Percentiles rank a stretch among this genome's conserved stretches.
phyloP scores from a whole-genome alignment of 805 yeast genomes.

The Peterozyma xylosa region DNA sequence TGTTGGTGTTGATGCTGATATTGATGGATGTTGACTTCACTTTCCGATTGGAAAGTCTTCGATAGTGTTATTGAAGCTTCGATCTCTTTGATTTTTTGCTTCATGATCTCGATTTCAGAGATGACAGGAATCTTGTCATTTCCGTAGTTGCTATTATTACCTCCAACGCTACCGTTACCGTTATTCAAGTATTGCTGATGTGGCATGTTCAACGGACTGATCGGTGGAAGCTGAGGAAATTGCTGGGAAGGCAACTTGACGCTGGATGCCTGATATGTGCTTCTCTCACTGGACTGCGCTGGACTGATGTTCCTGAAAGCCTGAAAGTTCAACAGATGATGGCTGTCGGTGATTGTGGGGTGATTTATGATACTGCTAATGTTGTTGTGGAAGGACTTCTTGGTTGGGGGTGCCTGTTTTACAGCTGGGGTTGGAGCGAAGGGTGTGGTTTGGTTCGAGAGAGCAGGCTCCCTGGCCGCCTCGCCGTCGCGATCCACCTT shows the following conservation, averaged over 20 bases:
- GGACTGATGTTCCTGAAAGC: slow-evolving; percentile 1
- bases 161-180: too few species aligned
- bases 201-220: neutral
- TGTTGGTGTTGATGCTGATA: too few species aligned
- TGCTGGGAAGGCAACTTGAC: neutral
- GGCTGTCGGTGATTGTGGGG: neutral
- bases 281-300: slow-evolving; percentile 3
- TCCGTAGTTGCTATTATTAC: too few species aligned
- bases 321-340: neutral
- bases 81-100: slow-evolving; percentile 34
- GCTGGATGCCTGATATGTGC: neutral
- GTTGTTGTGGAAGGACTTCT: neutral
- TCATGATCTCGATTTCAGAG: slow-evolving; percentile 25
- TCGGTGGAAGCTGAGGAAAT: neutral
- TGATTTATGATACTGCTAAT: slow-evolving; percentile 1
- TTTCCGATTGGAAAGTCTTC: slow-evolving; percentile 12
- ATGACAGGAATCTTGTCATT: too few species aligned
- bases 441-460: neutral
- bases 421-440: neutral
- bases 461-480: neutral
- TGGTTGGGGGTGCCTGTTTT: neutral
- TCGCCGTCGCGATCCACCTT: neutral
- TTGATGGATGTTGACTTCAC: neutral
- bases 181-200: neutral
- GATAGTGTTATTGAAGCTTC: slow-evolving; percentile 35